Base-by-base conservation (phyloP, 2,329 filamentous ascomycete species). In the Zymoseptoria brevis region DNA sequence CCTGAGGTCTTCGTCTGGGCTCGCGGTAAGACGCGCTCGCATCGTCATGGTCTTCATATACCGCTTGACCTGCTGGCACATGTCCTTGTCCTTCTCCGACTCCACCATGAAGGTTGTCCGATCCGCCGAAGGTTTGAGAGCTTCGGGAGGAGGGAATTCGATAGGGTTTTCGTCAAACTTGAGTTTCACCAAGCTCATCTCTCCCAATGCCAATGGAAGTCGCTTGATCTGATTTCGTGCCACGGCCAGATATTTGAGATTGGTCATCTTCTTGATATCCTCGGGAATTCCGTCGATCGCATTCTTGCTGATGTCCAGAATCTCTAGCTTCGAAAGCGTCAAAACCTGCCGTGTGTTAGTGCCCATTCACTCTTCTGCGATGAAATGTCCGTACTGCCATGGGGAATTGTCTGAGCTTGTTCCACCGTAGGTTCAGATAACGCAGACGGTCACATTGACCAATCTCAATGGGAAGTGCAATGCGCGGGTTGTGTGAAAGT, bases 81-180 rank as follows among this genome's bases (percentile, higher is more conserved):
- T 78, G 53, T 81, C 77, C 29, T 79, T 80, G 67, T 85, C 83
- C 66, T 81, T 81, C 71, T 86, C 83, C 61, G 82, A 82, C 55
- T 84, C 82, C 19, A 77, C 75, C 41, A 78, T 77, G 9, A 73
- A 72, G 8, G 61, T 56, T 16, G 60, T 50, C 19, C 58, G 55
- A 54, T 70, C 63, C 11, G 61, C 53, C 16, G 58, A 55, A 2
- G 63, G 63, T 55, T 67, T 66, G 52, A 79, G 73, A 35, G 72
- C 72, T 8, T 80, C 76, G 1, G 72, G 71, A 6, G 79, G 87
- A 3, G 91, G 91, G 67, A 93, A 93, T 60, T 81, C 83, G 60
- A 96, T 83, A 8, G 89, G 89, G 67, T 96, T 96, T 52, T 90
- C 90, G 59, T 93, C 88, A 41, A 96, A 84, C 73, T 96, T 96